Evolutionary conservation across 805 yeast species (phyloP).

Genomic region (Wickerhamiella kazuoi): DNA sequence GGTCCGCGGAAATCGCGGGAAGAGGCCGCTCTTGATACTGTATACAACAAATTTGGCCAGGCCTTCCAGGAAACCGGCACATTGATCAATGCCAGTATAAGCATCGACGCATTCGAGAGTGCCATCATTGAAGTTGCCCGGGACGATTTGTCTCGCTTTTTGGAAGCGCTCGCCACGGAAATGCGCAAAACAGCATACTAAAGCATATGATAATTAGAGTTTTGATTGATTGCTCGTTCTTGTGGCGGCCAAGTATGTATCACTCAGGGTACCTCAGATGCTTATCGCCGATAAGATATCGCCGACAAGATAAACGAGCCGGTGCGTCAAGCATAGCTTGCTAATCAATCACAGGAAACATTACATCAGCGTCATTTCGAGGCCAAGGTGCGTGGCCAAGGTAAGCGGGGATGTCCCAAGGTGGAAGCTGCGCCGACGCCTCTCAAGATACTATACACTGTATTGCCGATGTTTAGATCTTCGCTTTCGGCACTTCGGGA

Average conservation of each 20-base stretch:
- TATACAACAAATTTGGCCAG: conserved; percentile 58
- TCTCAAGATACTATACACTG: too few relatives aligned
- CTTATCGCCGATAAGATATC: too few relatives aligned
- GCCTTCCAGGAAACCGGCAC: conserved; percentile 82
- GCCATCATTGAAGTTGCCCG: conserved; percentile 77
- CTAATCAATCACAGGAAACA: too few relatives aligned
- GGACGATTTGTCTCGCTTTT: conserved; percentile 74
- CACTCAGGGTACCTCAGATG: too few relatives aligned
- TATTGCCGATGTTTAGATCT: too few relatives aligned
- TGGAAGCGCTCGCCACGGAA: conserved; percentile 55
- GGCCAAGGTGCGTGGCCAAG: background rate
- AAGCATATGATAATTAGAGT: too few relatives aligned
- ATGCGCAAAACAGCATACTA: background rate
- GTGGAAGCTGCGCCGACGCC: background rate
- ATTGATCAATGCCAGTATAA: conserved; percentile 69
- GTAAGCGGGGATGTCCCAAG: background rate
- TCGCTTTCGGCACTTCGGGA: conserved; percentile 62
- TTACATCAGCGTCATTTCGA: too few relatives aligned
- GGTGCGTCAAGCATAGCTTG: too few relatives aligned
- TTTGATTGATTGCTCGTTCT: too few relatives aligned
- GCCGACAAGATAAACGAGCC: too few relatives aligned
- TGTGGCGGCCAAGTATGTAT: too few relatives aligned
- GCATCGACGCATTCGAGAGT: conserved; percentile 89
- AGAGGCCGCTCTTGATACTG: conserved; percentile 16
- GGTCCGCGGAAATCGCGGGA: conserved; percentile 60